Conservation (phyloP, 345 rosid species). For the Psidium friedrichsthalianum region DNA sequence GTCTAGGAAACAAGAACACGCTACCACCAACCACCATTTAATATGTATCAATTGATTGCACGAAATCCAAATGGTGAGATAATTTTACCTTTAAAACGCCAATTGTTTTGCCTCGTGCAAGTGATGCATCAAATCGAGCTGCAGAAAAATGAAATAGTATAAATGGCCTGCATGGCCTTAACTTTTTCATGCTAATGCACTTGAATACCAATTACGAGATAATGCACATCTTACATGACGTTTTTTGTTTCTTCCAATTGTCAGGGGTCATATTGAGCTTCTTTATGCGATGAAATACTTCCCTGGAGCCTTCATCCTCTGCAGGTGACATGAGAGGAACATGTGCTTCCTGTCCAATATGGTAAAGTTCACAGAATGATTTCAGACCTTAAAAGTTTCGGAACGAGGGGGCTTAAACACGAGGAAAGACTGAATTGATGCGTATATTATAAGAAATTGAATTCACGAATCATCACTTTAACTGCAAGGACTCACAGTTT, state of each 20-base stretch:
- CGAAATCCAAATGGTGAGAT: background rate
- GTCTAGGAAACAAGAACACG: background rate
- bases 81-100: slow-evolving; percentile 45
- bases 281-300: slow-evolving; percentile 61
- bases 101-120: slow-evolving; percentile 31
- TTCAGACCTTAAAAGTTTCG: background rate
- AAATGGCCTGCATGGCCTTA: background rate
- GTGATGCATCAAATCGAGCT: slow-evolving; percentile 39
- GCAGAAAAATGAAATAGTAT: slow-evolving; percentile 7
- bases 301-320: slow-evolving; percentile 44
- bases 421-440: background rate
- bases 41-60: background rate
- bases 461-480: background rate
- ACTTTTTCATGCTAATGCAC: background rate
- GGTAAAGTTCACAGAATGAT: background rate
- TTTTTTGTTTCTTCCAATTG: slow-evolving; percentile 43
- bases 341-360: slow-evolving; percentile 44
- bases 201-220: background rate
- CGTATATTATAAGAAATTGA: background rate
- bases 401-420: background rate
- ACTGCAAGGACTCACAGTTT: slow-evolving; percentile 47
- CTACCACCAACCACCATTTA: background rate
- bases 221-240: slow-evolving; percentile 39
- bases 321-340: slow-evolving; percentile 36
- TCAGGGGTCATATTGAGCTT: slow-evolving; percentile 55